A percentile compares a stretch with the other conserved stretches of the same genome.
Conservation (phyloP, 148 eudicot species). For the Salicornia ramosissima region DNA sequence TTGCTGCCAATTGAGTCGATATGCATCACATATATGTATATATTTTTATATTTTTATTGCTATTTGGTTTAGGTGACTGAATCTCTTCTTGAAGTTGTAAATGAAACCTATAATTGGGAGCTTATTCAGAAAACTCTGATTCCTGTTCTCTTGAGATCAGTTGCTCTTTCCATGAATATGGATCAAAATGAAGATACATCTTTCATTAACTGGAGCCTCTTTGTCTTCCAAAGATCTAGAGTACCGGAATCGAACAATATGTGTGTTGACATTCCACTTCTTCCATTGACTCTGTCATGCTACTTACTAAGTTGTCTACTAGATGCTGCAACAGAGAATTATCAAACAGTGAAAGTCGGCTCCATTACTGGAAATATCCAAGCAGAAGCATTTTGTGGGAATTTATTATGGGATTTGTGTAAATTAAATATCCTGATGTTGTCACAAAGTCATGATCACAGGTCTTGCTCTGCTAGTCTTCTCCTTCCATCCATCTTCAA, state of each 20-base stretch:
- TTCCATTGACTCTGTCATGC: constrained; percentile 58
- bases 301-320: constrained; percentile 51
- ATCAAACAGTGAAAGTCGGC: constrained; percentile 25
- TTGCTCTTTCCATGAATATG: constrained; percentile 63
- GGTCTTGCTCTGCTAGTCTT: constrained; percentile 57
- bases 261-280: constrained; percentile 19
- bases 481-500: constrained; percentile 69
- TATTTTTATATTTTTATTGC: constrained; percentile 8
- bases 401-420: constrained; percentile 72
- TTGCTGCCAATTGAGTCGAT: constrained; percentile 15
- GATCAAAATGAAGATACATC: constrained; percentile 44
- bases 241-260: constrained; percentile 16
- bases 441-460: constrained; percentile 64
- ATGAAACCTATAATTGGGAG: constrained; percentile 59
- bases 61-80: constrained; percentile 44
- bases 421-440: constrained; percentile 63
- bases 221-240: constrained; percentile 26
- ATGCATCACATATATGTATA: too few species aligned
- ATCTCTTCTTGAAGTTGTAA: constrained; percentile 57
- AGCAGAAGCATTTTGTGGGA: constrained; percentile 40
- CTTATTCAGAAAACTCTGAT: constrained; percentile 54
- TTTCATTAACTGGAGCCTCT: constrained; percentile 37
- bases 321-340: constrained; percentile 49
- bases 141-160: constrained; percentile 60
- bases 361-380: constrained; percentile 22